Conservation (phyloP, 2,329 filamentous ascomycete species). For the Dactylellina leptospora region DNA sequence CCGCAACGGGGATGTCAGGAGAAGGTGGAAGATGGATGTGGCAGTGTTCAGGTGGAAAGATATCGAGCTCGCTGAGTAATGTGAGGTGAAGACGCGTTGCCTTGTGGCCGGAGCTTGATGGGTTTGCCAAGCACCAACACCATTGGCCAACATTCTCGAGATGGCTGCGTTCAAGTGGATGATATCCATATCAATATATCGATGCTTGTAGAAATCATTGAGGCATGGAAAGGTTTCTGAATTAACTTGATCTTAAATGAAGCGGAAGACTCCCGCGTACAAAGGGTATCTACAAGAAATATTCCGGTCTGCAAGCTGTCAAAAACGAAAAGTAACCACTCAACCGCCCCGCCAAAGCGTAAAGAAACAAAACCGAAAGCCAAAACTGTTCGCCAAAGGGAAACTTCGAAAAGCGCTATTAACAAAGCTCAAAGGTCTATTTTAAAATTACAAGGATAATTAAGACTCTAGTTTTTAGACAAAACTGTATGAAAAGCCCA, state of each 20-base stretch:
- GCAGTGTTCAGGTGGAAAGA: constrained; percentile 14
- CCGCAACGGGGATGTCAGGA: constrained; percentile 11
- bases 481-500: no score
- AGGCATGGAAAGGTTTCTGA: background rate
- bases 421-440: constrained; percentile 31
- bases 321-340: no score
- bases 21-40: constrained; percentile 39
- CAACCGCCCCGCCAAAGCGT: no score
- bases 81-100: constrained; percentile 48
- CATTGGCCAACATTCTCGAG: constrained; percentile 13
- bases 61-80: constrained; percentile 51
- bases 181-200: no score
- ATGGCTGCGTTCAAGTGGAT: background rate
- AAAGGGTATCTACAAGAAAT: constrained; percentile 45
- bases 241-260: constrained; percentile 1
- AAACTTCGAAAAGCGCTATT: background rate
- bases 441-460: constrained; percentile 37
- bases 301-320: background rate
- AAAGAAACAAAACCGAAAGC: background rate
- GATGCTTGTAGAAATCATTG: no score
- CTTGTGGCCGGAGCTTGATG: constrained; percentile 28
- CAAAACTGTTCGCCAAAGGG: constrained; percentile 1
- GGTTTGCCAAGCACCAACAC: constrained; percentile 39
- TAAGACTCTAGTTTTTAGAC: constrained; percentile 3
- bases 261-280: background rate